phyloP scores from a whole-genome alignment of 352 stramenopile genomes.

The Phytophthora aleatoria region DNA sequence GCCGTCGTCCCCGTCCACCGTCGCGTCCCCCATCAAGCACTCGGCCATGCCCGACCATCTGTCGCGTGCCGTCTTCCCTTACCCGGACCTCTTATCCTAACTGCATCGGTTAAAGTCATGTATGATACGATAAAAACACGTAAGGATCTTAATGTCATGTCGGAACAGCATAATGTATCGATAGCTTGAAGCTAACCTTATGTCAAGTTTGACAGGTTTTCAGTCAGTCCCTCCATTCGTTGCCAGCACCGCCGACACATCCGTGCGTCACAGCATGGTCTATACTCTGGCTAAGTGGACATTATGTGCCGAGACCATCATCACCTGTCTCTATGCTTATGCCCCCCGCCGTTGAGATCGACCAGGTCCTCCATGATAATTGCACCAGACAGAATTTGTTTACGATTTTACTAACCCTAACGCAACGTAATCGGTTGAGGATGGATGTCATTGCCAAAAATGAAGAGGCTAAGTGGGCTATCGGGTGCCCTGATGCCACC shows the following conservation, averaged over 20 bases:
- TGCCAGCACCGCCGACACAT: not conserved
- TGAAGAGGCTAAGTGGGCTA: too few relatives aligned
- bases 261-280: not conserved
- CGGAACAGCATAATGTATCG: too few relatives aligned
- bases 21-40: constrained; percentile 22
- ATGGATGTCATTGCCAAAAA: too few relatives aligned
- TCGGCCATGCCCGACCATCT: constrained; percentile 28
- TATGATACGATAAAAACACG: constrained; percentile 20
- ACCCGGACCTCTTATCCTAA: constrained; percentile 34
- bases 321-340: constrained; percentile 3
- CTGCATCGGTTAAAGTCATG: constrained; percentile 5
- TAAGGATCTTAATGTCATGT: too few relatives aligned
- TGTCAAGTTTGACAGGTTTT: not conserved
- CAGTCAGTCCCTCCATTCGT: not conserved
- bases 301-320: constrained; percentile 16
- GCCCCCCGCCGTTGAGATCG: not conserved
- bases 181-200: not conserved
- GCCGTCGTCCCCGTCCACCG: constrained; percentile 10
- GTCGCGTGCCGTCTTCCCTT: constrained; percentile 20
- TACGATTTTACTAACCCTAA: too few relatives aligned
- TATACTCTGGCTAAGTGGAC: not conserved
- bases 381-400: too few relatives aligned
- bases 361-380: not conserved
- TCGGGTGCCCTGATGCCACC: too few relatives aligned
- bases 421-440: too few relatives aligned